Percentiles rank a stretch among this genome's conserved stretches.
Conservation (phyloP, 2,329 filamentous ascomycete species). For the Cadophora malorum region DNA sequence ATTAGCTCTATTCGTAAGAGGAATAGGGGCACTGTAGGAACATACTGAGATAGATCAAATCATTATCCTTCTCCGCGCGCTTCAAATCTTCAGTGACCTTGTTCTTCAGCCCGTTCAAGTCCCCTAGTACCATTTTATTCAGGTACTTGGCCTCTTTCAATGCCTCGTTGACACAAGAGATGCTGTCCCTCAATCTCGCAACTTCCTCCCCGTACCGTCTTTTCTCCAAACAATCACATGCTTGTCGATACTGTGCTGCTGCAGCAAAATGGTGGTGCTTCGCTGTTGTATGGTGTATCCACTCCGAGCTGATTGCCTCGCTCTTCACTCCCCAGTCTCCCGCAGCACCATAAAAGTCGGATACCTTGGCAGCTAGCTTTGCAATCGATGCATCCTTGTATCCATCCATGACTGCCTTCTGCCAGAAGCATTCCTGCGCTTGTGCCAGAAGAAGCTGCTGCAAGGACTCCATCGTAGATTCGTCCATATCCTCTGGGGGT, state of each 20-base stretch:
- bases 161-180: constrained; percentile 83
- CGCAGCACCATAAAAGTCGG: constrained; percentile 85
- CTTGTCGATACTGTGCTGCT: constrained; percentile 90
- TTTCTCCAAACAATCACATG: constrained; percentile 91
- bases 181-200: constrained; percentile 80
- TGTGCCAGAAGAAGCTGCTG: constrained; percentile 87
- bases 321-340: constrained; percentile 88
- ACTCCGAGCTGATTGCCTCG: constrained; percentile 87
- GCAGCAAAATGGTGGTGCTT: constrained; percentile 98
- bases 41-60: constrained; percentile 87
- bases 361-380: constrained; percentile 88
- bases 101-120: constrained; percentile 82
- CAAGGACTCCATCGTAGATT: constrained; percentile 81
- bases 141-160: constrained; percentile 84
- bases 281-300: constrained; percentile 97
- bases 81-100: constrained; percentile 88
- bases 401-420: constrained; percentile 92
- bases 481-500: constrained; percentile 95
- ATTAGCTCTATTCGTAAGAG: constrained; percentile 42
- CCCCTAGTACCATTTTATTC: constrained; percentile 80
- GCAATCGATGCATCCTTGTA: constrained; percentile 93
- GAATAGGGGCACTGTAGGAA: constrained; percentile 21
- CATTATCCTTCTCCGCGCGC: constrained; percentile 93
- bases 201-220: constrained; percentile 95
- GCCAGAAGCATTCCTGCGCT: constrained; percentile 97